Percentiles rank a stretch among this genome's conserved stretches.
phyloP scores from a whole-genome alignment of 345 rosid genomes.

The Gossypium anomalum region DNA sequence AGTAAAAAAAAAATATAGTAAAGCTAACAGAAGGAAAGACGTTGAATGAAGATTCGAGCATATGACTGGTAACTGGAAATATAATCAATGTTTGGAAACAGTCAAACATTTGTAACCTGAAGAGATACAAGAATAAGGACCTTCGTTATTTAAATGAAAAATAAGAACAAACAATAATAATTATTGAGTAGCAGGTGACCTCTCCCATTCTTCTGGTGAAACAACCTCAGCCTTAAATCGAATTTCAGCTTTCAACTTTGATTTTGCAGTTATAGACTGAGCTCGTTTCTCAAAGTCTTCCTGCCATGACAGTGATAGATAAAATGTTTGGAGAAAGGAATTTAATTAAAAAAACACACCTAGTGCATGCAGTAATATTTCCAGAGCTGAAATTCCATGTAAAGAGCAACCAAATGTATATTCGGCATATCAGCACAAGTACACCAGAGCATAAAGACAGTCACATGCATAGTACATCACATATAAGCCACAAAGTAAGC shows the following conservation, averaged over 20 bases:
- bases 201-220: conserved; percentile 88
- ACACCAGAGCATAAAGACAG: conserved; percentile 1
- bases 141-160: background rate
- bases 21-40: conserved; percentile 2
- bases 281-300: conserved; percentile 86
- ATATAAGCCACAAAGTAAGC: background rate
- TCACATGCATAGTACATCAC: background rate
- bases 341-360: background rate
- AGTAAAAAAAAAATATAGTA: conserved; percentile 4
- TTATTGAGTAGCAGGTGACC: conserved; percentile 39
- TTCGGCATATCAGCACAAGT: background rate
- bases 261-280: conserved; percentile 71
- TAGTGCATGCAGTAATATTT: background rate
- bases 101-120: background rate
- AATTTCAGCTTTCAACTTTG: conserved; percentile 86
- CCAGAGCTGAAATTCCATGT: background rate
- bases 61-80: background rate
- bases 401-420: background rate
- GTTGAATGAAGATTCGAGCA: conserved; percentile 2
- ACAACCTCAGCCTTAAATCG: conserved; percentile 69
- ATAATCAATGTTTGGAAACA: background rate
- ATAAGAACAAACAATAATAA: background rate
- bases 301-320: conserved; percentile 34
- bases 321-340: conserved; percentile 13
- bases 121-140: background rate